These are phyloP conservation scores for Knufia fluminis DNA, from an alignment of 2,329 filamentous ascomycete genomes.

Conservation along the genomic window DNA sequence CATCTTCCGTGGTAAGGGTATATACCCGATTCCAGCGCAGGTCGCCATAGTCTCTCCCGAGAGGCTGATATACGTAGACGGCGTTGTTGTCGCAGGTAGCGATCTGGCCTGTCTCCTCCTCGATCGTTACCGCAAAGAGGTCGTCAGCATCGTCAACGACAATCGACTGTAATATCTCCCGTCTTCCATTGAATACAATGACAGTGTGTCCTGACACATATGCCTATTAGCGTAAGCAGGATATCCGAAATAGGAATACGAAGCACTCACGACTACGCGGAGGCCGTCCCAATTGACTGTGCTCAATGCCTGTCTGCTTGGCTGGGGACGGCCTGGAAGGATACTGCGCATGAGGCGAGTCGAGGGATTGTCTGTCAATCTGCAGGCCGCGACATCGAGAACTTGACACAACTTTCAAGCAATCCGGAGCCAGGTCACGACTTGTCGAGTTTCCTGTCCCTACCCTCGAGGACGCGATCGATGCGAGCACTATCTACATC, in stretches of 20 bases:
- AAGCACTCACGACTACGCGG: conserved; percentile 57
- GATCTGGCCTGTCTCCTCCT: conserved; percentile 77
- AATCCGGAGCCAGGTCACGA: not conserved
- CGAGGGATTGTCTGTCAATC: not conserved
- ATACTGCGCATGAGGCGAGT: conserved; percentile 56
- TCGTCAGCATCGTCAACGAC: conserved; percentile 66
- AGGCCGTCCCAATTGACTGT: conserved; percentile 63
- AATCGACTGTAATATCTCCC: conserved; percentile 75
- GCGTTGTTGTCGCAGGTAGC: conserved; percentile 59
- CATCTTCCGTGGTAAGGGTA: conserved; percentile 31
- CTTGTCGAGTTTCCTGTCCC: not conserved
- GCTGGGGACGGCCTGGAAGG: conserved; percentile 68
- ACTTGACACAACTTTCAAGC: not conserved
- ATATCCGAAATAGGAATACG: not conserved
- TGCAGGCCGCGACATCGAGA: not conserved
- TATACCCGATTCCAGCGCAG: conserved; percentile 37
- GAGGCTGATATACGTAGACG: conserved; percentile 70
- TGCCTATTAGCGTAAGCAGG: conserved; percentile 42
- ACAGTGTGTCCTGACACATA: conserved; percentile 88
- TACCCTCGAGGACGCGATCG: too few species aligned
- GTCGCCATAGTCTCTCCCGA: conserved; percentile 59
- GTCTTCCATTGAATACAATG: conserved; percentile 66
- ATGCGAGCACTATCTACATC: too few species aligned
- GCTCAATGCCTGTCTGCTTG: conserved; percentile 67
- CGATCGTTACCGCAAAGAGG: conserved; percentile 69